Conservation (phyloP, 306 rosid species). For the Sophora flavescens region DNA sequence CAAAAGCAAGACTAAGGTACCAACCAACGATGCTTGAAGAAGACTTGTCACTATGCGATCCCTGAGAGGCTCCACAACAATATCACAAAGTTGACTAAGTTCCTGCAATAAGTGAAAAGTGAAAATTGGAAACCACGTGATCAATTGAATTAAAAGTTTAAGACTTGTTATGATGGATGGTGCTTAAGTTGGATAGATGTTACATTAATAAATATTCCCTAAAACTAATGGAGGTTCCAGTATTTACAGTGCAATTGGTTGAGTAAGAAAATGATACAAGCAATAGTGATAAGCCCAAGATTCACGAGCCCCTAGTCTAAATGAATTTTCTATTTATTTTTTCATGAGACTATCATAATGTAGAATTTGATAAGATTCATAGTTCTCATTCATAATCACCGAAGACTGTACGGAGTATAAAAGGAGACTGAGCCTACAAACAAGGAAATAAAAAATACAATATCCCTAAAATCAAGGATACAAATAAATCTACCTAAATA, state of each 20-base stretch:
- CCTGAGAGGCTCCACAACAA: slow-evolving; percentile 95
- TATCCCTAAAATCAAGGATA: no score
- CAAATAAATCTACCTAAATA: no score
- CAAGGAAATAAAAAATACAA: no score
- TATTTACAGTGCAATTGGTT: slow-evolving; percentile 8
- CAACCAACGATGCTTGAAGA: slow-evolving; percentile 96
- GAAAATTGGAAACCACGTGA: slow-evolving; percentile 38
- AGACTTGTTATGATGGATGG: slow-evolving; percentile 18
- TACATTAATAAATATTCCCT: background rate
- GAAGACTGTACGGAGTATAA: no score
- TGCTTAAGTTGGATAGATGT: background rate
- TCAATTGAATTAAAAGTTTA: slow-evolving; percentile 4
- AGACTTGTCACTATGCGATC: slow-evolving; percentile 97
- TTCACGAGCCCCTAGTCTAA: background rate
- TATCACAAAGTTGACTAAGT: slow-evolving; percentile 85
- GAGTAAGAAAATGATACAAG: background rate
- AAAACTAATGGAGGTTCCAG: slow-evolving; percentile 16
- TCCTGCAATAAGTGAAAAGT: slow-evolving; percentile 61
- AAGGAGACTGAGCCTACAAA: no score
- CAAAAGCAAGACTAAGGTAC: slow-evolving; percentile 40
- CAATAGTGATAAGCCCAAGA: background rate
- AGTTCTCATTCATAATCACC: no score
- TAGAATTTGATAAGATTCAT: no score
- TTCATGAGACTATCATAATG: background rate
- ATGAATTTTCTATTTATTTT: background rate